Evolutionary conservation across 1,284 basidiomycete genomes (phyloP).

Genomic region (Fomitiporia mediterranea): DNA sequence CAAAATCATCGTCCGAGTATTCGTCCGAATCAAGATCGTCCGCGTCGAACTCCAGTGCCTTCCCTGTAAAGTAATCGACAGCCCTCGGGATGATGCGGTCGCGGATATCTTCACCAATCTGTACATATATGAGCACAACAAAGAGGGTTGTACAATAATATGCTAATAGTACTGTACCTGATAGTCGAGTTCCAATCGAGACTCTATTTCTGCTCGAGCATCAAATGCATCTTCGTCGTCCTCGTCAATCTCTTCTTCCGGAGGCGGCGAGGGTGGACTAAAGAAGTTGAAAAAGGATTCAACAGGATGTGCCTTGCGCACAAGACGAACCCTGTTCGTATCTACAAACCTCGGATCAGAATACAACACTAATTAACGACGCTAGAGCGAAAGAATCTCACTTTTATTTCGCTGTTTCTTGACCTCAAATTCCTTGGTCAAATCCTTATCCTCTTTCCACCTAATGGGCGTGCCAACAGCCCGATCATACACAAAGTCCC

Average conservation of each 20-base stretch:
- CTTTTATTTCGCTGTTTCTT: constrained; percentile 99
- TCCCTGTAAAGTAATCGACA: constrained; percentile 95
- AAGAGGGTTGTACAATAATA: background rate
- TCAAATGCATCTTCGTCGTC: constrained; percentile 60
- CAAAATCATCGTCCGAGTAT: constrained; percentile 43
- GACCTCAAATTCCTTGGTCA: constrained; percentile 96
- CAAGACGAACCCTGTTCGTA: constrained; percentile 89
- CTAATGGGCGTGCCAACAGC: constrained; percentile 90
- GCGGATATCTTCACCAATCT: constrained; percentile 94
- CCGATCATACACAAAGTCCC: constrained; percentile 94
- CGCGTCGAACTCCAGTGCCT: constrained; percentile 87
- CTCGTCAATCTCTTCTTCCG: constrained; percentile 58
- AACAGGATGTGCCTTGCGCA: constrained; percentile 83
- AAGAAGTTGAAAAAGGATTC: constrained; percentile 99
- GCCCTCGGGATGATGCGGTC: constrained; percentile 95
- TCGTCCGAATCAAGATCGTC: constrained; percentile 70
- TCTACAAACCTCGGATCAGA: constrained; percentile 41
- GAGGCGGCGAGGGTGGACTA: constrained; percentile 75
- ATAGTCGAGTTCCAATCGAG: constrained; percentile 94
- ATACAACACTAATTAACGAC: too few relatives aligned
- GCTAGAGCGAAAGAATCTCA: constrained; percentile 38
- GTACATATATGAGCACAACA: too few relatives aligned
- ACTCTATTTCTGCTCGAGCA: constrained; percentile 72
- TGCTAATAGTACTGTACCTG: constrained; percentile 40
- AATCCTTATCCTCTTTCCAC: constrained; percentile 98